Percentiles rank a stretch among this genome's conserved stretches.
Conservation (phyloP, 169 alveolate genomes). For the Cryptosporidium sp. region DNA sequence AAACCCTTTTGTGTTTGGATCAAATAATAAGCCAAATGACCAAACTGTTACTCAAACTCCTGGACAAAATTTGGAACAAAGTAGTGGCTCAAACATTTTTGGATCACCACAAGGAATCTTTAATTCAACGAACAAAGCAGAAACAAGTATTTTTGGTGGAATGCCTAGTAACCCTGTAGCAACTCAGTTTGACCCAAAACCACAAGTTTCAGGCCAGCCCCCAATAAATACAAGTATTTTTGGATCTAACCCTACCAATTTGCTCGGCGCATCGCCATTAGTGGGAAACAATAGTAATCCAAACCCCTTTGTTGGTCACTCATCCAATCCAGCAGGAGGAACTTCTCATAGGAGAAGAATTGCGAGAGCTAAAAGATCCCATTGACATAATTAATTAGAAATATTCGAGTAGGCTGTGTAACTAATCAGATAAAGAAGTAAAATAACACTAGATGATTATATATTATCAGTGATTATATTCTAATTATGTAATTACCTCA, state of each 20-base stretch:
- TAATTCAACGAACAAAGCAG: constrained; percentile 16
- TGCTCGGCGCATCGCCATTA: constrained; percentile 18
- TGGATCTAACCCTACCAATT: constrained; percentile 47
- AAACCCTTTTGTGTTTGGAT: constrained; percentile 50
- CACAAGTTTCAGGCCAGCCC: background rate
- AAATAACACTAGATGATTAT: constrained; percentile 12
- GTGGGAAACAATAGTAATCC: background rate
- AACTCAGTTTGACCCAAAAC: constrained; percentile 31
- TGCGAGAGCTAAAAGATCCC: constrained; percentile 75
- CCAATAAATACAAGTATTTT: constrained; percentile 15
- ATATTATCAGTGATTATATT: constrained; percentile 8
- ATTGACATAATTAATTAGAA: constrained; percentile 11
- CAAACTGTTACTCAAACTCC: constrained; percentile 7
- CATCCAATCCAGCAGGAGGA: constrained; percentile 35
- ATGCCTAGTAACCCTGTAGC: background rate
- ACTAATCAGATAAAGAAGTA: background rate
- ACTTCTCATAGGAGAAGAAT: constrained; percentile 70
- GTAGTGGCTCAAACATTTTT: background rate
- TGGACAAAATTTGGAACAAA: constrained; percentile 2
- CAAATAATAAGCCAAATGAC: constrained; percentile 26
- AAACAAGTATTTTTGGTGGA: constrained; percentile 27
- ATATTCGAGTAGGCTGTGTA: background rate
- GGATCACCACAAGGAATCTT: constrained; percentile 23
- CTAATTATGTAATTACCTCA: constrained; percentile 34
- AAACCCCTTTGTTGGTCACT: constrained; percentile 70